Percentiles rank a stretch among this genome's conserved stretches.
These are phyloP conservation scores for Lonicera japonica DNA, from an alignment of 129 eudicot genomes.

Conservation along the genomic window DNA sequence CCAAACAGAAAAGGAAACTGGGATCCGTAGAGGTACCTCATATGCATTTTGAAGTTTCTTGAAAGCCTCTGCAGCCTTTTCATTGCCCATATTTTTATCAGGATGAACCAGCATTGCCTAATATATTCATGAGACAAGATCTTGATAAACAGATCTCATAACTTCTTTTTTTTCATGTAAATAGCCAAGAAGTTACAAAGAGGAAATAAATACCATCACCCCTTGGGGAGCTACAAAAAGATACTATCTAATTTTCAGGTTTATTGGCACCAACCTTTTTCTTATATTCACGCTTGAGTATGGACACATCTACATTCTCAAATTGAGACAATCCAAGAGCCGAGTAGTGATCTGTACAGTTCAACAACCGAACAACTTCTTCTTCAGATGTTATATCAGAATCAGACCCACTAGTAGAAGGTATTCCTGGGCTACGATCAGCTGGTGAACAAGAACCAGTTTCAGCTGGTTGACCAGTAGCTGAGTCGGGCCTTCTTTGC, in stretches of 20 bases:
- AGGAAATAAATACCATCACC: neutral
- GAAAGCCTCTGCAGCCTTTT: constrained; percentile 97
- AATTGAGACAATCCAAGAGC: constrained; percentile 81
- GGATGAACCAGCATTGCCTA: constrained; percentile 99
- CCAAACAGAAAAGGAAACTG: neutral
- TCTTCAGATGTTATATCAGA: constrained; percentile 79
- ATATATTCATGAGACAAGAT: constrained; percentile 9
- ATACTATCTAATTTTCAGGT: neutral
- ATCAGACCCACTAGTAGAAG: constrained; percentile 93
- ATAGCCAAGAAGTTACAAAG: neutral
- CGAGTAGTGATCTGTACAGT: constrained; percentile 81
- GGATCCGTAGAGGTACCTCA: constrained; percentile 45
- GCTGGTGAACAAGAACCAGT: constrained; percentile 54
- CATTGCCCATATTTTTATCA: constrained; percentile 98
- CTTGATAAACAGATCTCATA: neutral
- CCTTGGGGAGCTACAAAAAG: neutral
- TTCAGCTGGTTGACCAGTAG: constrained; percentile 43
- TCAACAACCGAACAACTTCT: constrained; percentile 84
- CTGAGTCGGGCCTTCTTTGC: constrained; percentile 39
- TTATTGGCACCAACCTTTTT: constrained; percentile 56
- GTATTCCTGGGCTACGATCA: constrained; percentile 65
- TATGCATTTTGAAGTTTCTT: constrained; percentile 98
- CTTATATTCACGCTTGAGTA: constrained; percentile 76
- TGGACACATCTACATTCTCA: constrained; percentile 63
- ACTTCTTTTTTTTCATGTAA: neutral